Conservation (phyloP, 108 stramenopile species). For the Nitzschia sp. region DNA sequence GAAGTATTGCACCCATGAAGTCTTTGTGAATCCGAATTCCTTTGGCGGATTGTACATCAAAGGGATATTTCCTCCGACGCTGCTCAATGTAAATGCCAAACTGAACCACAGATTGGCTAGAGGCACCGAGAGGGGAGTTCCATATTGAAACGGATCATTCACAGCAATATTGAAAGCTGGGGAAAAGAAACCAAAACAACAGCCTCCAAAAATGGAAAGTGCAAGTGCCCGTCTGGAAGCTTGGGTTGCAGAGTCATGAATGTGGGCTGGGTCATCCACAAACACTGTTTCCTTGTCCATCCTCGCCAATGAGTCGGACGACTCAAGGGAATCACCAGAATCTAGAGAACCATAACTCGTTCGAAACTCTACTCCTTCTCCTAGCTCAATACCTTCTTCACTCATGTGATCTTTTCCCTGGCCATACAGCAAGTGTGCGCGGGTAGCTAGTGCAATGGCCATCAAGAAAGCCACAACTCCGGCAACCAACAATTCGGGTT, state of each 20-base stretch:
- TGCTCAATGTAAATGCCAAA: constrained; percentile 37
- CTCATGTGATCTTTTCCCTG: background rate
- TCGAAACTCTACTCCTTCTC: background rate
- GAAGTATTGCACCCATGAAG: constrained; percentile 9
- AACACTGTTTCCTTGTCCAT: constrained; percentile 1
- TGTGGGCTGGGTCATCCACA: background rate
- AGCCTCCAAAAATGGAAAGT: constrained; percentile 35
- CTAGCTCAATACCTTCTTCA: constrained; percentile 11
- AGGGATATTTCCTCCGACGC: constrained; percentile 24
- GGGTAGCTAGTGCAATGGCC: constrained; percentile 39
- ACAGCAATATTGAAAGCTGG: constrained; percentile 55
- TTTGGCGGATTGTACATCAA: constrained; percentile 25
- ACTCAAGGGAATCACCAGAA: constrained; percentile 8
- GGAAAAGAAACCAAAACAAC: constrained; percentile 51
- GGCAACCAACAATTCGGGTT: constrained; percentile 21
- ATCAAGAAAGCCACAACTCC: constrained; percentile 35
- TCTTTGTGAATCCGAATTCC: constrained; percentile 1
- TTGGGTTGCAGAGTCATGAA: background rate
- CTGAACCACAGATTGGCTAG: constrained; percentile 46
- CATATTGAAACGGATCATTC: constrained; percentile 43
- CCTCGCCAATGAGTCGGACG: background rate
- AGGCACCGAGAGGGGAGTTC: constrained; percentile 16
- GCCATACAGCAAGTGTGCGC: constrained; percentile 31
- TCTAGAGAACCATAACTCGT: constrained; percentile 15
- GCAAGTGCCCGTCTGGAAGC: constrained; percentile 18